Conservation (phyloP, 495 filamentous ascomycete species). For the Penicillium diatomitis region DNA sequence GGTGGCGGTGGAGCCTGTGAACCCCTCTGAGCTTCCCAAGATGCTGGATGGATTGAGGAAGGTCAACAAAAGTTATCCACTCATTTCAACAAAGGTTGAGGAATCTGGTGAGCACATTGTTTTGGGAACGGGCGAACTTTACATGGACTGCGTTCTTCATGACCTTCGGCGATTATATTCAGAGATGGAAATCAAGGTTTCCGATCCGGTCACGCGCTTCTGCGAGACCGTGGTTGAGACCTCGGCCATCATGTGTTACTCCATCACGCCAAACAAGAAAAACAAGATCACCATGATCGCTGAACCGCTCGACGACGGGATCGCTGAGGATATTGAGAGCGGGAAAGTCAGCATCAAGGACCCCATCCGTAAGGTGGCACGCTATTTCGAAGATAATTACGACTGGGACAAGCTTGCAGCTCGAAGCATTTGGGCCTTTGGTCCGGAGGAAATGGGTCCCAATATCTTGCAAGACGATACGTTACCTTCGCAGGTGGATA, state of each 20-base stretch:
- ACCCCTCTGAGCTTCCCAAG: constrained; percentile 96
- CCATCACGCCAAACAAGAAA: constrained; percentile 95
- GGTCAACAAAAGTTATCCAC: constrained; percentile 93
- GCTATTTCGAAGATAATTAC: constrained; percentile 96
- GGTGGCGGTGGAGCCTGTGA: constrained; percentile 95
- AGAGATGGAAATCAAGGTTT: constrained; percentile 99
- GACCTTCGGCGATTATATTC: constrained; percentile 87
- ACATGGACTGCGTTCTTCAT: constrained; percentile 98
- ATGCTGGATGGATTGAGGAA: constrained; percentile 96
- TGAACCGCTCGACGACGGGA: constrained; percentile 87
- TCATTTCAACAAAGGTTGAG: constrained; percentile 94
- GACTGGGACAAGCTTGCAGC: constrained; percentile 93
- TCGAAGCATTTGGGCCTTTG: constrained; percentile 97
- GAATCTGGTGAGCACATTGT: constrained; percentile 97
- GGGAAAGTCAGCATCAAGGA: constrained; percentile 87
- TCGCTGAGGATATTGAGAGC: constrained; percentile 90
- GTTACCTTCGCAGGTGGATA: constrained; percentile 79
- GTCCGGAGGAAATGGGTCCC: constrained; percentile 87
- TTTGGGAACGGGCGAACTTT: constrained; percentile 89
- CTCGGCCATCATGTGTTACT: constrained; percentile 95
- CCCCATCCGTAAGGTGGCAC: constrained; percentile 83
- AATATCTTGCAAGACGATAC: constrained; percentile 98
- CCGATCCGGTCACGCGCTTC: constrained; percentile 94
- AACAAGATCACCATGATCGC: constrained; percentile 99
- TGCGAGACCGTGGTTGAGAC: constrained; percentile 98